A percentile compares a stretch with the other conserved stretches of the same genome.
phyloP scores from a whole-genome alignment of 2,329 filamentous ascomycete genomes.

The Amylocarpus encephaloides region DNA sequence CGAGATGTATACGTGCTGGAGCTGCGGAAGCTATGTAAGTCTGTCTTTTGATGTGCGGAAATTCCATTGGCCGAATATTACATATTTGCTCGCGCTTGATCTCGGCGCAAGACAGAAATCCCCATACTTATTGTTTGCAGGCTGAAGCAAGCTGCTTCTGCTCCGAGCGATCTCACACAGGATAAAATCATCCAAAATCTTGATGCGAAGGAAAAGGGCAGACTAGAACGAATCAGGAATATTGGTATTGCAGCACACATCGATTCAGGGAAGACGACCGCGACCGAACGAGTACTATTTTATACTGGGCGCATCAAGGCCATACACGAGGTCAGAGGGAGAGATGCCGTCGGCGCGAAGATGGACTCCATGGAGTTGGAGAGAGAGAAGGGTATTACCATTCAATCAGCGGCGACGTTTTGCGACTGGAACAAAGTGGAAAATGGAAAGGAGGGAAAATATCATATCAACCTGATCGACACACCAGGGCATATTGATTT shows the following conservation, averaged over 20 bases:
- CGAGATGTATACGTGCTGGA: slow-evolving; percentile 21
- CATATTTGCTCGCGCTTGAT: too few relatives aligned
- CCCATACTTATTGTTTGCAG: slow-evolving; percentile 14
- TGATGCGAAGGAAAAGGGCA: slow-evolving; percentile 63
- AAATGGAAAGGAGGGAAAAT: slow-evolving; percentile 78
- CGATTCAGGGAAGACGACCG: slow-evolving; percentile 96
- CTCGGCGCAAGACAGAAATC: too few relatives aligned
- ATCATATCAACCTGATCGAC: slow-evolving; percentile 98
- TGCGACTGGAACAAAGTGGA: slow-evolving; percentile 92
- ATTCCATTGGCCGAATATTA: too few relatives aligned
- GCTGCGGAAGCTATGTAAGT: slow-evolving; percentile 30
- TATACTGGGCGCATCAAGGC: slow-evolving; percentile 96
- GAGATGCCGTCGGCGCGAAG: slow-evolving; percentile 92
- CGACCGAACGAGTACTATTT: slow-evolving; percentile 92
- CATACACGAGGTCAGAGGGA: slow-evolving; percentile 94
- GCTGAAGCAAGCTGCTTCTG: slow-evolving; percentile 26
- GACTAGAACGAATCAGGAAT: slow-evolving; percentile 79
- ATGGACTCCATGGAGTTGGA: slow-evolving; percentile 99
- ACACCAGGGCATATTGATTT: slow-evolving; percentile 99
- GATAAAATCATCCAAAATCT: slow-evolving; percentile 26
- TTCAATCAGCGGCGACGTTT: slow-evolving; percentile 96
- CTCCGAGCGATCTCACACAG: slow-evolving; percentile 24
- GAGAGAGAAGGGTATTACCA: slow-evolving; percentile 97
- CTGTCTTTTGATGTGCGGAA: not conserved
- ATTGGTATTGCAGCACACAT: slow-evolving; percentile 99